Conservation (phyloP, 1,139 yeast species). For the Hemisphaericaspora xylofermentans region DNA sequence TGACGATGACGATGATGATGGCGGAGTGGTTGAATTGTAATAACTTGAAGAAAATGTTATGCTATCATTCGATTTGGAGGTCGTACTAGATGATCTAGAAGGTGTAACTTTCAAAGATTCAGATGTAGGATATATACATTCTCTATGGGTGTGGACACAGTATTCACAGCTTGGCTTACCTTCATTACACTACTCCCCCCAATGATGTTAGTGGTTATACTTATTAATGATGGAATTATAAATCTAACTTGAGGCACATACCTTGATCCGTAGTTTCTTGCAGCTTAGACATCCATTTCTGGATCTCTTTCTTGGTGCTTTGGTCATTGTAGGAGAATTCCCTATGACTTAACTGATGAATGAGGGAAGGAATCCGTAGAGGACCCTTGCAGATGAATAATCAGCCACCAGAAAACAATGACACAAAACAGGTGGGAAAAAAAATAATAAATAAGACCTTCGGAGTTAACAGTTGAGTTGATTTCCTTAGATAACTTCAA, state of each 20-base stretch:
- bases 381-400: background rate
- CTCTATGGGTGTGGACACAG: constrained; percentile 31
- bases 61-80: background rate
- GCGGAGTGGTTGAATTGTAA: background rate
- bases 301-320: constrained; percentile 18
- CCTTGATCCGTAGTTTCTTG: constrained; percentile 29
- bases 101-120: constrained; percentile 2
- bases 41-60: background rate
- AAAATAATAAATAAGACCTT: too few relatives aligned
- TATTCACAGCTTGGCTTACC: constrained; percentile 38
- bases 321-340: background rate
- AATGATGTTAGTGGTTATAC: too few relatives aligned
- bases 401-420: background rate
- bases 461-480: too few relatives aligned
- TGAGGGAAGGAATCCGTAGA: too few relatives aligned
- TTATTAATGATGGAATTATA: too few relatives aligned
- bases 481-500: too few relatives aligned
- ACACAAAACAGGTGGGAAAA: background rate
- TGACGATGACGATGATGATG: background rate
- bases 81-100: background rate
- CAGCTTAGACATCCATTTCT: constrained; percentile 34
- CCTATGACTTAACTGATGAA: too few relatives aligned
- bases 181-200: constrained; percentile 29
- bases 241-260: too few relatives aligned
- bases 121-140: constrained; percentile 27